Conservation (phyloP, 768 basidiomycete genomes). For the Lentinula lateritia region DNA sequence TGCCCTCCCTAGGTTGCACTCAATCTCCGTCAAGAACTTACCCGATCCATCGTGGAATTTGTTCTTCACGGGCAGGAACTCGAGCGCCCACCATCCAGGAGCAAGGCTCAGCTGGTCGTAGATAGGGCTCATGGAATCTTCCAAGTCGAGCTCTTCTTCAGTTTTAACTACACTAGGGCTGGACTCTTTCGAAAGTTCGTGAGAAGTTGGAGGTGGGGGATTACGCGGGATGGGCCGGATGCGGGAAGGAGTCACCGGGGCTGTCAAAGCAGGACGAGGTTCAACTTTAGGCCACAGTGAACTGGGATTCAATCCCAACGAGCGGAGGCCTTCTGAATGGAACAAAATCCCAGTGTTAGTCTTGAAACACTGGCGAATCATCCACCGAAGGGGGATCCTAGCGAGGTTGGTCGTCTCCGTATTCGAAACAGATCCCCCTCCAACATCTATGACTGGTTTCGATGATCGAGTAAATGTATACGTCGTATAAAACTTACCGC, state of each 20-base stretch:
- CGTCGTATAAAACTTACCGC: conserved; percentile 29
- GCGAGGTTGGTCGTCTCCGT: conserved; percentile 54
- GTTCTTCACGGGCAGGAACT: conserved; percentile 38
- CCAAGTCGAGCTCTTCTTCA: conserved; percentile 62
- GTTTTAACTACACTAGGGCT: conserved; percentile 16
- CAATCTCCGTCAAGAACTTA: conserved; percentile 2
- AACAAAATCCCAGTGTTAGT: conserved; percentile 57
- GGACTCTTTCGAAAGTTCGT: conserved; percentile 11
- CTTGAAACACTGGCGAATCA: conserved; percentile 61
- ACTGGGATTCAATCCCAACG: conserved; percentile 39
- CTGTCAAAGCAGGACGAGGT: conserved; percentile 24
- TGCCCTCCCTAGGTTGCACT: conserved; percentile 34
- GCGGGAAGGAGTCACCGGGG: conserved; percentile 23
- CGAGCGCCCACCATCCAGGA: conserved; percentile 62
- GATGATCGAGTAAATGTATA: neutral
- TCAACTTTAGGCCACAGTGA: conserved; percentile 40
- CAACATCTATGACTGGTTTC: conserved; percentile 24
- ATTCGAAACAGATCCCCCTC: conserved; percentile 8
- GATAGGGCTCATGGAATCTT: conserved; percentile 44
- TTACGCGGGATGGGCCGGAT: conserved; percentile 12
- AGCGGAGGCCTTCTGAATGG: conserved; percentile 37
- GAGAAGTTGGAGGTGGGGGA: conserved; percentile 8
- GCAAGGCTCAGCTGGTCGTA: conserved; percentile 51
- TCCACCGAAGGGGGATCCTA: conserved; percentile 72
- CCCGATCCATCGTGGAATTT: conserved; percentile 28